These are phyloP conservation scores for Raphanus hybrid DNA, from an alignment of 441 rosid species.

Conservation along the genomic window DNA sequence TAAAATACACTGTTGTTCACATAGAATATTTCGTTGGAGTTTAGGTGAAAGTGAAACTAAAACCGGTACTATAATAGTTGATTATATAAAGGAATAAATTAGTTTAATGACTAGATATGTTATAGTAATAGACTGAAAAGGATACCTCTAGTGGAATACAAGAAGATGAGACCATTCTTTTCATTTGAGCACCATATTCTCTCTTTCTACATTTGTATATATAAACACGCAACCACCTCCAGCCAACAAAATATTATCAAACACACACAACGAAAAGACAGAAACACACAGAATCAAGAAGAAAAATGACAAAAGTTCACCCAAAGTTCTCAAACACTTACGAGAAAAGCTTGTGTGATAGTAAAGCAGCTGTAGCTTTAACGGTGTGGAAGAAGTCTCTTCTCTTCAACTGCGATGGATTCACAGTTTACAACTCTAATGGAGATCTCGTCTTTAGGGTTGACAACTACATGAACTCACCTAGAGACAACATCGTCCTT, in stretches of 20 bases:
- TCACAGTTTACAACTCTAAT: conserved; percentile 72
- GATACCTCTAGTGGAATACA: conserved; percentile 39
- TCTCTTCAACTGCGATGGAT: conserved; percentile 89
- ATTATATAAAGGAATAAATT: conserved; percentile 28
- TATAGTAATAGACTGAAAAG: conserved; percentile 41
- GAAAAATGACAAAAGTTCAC: conserved; percentile 37
- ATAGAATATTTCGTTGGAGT: conserved; percentile 35
- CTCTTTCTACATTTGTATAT: conserved; percentile 37
- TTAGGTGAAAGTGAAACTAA: conserved; percentile 36
- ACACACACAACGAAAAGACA: not conserved
- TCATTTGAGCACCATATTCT: conserved; percentile 33
- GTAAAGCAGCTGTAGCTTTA: conserved; percentile 46
- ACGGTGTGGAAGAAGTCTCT: conserved; percentile 98
- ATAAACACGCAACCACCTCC: conserved; percentile 31
- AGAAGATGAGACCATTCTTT: conserved; percentile 42
- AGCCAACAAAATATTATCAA: conserved; percentile 22
- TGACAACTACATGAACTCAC: conserved; percentile 74
- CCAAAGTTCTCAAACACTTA: conserved; percentile 37
- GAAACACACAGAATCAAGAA: conserved; percentile 8
- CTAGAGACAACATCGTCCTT: conserved; percentile 71
- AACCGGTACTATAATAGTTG: conserved; percentile 26
- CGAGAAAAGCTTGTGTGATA: conserved; percentile 22
- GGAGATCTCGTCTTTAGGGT: conserved; percentile 85
- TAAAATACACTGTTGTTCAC: not conserved
- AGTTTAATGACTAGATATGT: conserved; percentile 37